These are phyloP conservation scores for Debaryomyces sp. DNA, from an alignment of 1,139 yeast species.

Conservation along the genomic window DNA sequence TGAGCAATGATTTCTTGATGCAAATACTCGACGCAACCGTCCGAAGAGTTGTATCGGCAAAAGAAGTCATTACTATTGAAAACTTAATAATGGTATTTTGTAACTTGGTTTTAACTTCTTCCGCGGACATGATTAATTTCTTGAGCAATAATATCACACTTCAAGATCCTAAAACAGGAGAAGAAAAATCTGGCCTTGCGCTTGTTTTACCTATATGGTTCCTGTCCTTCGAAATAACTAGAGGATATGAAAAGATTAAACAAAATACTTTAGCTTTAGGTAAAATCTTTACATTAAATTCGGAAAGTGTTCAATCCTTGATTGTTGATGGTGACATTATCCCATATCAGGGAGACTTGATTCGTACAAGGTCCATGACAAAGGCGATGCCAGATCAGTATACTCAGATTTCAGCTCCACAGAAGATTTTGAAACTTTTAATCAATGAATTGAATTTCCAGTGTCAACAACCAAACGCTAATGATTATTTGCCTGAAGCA, in stretches of 20 bases:
- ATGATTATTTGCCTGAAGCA: constrained; percentile 35
- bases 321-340: constrained; percentile 78
- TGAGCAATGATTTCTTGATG: constrained; percentile 53
- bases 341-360: constrained; percentile 61
- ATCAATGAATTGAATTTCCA: constrained; percentile 71
- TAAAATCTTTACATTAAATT: constrained; percentile 61
- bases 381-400: constrained; percentile 63
- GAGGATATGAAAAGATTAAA: constrained; percentile 76
- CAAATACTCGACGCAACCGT: constrained; percentile 76
- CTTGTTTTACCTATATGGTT: constrained; percentile 69
- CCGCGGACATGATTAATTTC: constrained; percentile 62
- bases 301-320: constrained; percentile 51
- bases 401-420: constrained; percentile 67
- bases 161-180: constrained; percentile 26
- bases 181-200: constrained; percentile 25
- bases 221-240: constrained; percentile 73
- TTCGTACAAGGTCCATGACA: constrained; percentile 85
- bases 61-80: constrained; percentile 73
- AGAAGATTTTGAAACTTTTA: constrained; percentile 72
- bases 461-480: constrained; percentile 47
- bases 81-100: constrained; percentile 79
- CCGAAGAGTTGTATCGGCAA: constrained; percentile 61
- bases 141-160: constrained; percentile 46
- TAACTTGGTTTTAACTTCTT: constrained; percentile 63
- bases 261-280: constrained; percentile 70